Base-by-base conservation (phyloP, 192 early-diverging fungal species). In the Chytriomyces confervae region DNA sequence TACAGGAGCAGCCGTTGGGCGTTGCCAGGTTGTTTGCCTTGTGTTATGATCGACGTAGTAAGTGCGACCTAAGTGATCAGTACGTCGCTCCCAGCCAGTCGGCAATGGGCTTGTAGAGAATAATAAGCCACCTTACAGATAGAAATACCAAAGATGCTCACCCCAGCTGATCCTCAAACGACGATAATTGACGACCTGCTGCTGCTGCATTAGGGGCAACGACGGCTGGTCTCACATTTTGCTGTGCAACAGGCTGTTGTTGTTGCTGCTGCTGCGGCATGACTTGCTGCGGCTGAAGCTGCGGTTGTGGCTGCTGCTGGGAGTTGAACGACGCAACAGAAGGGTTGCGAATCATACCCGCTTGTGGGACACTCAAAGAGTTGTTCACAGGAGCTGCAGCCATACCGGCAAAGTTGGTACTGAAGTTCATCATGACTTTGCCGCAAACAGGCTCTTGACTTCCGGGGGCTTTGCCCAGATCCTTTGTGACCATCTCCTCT, bases 11-110 rank as follows among this genome's bases (percentile, higher is more conserved):
- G 72, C 61, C 61, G 60, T 57, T 10, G 89, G 87, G 36, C 87
- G 84, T 68, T 90, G 91, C 97, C 97, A 99, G 13, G 97, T 98
- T 7, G 97, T 99, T 13, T 92, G 92, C 48, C 96, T 90, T n/a
- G 90, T 92, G 83, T 95, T 98, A 82, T 99, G 97, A 84, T 99
- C 96, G 23, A 99, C 96, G 85, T 96, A 99, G 89, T 99, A 99
- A 6, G 93, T 92, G 3, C 97, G 91, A 8, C 95, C 94, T 61
- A 96, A 78, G 78, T 96, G 92, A 89, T 99, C 97, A 27, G 92
- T 88, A 66, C 97, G 91, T 63, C 95, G 89, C 89, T 99, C 97
- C 97, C 97, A 99, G 50, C 97, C 94, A 27, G 50, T 24, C n/a
- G 80, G 82, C 27, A 84, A 65, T 27, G 78, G 78, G 36, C 43